A percentile compares a stretch with the other conserved stretches of the same genome.
phyloP scores from a whole-genome alignment of 2,329 filamentous ascomycete species.

The Ophiostoma sp. region DNA sequence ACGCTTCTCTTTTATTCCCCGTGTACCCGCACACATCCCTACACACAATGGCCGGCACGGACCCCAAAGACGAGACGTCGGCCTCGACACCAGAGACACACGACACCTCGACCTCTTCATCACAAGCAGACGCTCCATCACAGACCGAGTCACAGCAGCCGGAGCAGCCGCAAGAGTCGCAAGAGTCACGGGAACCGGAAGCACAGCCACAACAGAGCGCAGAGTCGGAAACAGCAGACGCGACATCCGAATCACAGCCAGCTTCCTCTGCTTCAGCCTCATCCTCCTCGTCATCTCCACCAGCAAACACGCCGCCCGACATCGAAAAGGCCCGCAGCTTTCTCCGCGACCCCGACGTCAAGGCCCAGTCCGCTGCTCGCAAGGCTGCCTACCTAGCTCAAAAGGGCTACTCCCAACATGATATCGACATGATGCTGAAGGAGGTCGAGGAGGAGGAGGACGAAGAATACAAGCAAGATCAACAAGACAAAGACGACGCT shows the following conservation, averaged over 20 bases:
- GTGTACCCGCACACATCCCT: background rate
- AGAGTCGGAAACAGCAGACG: background rate
- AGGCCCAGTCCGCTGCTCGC: slow-evolving; percentile 61
- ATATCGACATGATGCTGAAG: slow-evolving; percentile 63
- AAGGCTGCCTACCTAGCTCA: slow-evolving; percentile 71
- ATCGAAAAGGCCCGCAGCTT: slow-evolving; percentile 69
- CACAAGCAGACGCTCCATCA: slow-evolving; percentile 10
- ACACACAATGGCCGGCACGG: slow-evolving; percentile 19
- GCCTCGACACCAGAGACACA: slow-evolving; percentile 1
- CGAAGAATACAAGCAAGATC: background rate
- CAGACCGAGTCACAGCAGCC: background rate
- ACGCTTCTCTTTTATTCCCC: background rate
- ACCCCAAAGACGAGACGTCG: slow-evolving; percentile 17
- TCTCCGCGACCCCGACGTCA: slow-evolving; percentile 68
- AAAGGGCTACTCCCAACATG: slow-evolving; percentile 64
- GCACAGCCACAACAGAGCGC: background rate
- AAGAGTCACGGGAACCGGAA: background rate
- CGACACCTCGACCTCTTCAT: background rate
- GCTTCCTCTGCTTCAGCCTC: background rate
- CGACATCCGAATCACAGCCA: background rate
- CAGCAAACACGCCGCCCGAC: slow-evolving; percentile 23
- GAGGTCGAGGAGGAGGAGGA: slow-evolving; percentile 23
- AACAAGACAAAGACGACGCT: background rate
- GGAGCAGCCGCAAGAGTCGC: background rate
- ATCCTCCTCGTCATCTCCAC: background rate